phyloP scores from a whole-genome alignment of 768 basidiomycete species.

The Phaffia tasmanica region DNA sequence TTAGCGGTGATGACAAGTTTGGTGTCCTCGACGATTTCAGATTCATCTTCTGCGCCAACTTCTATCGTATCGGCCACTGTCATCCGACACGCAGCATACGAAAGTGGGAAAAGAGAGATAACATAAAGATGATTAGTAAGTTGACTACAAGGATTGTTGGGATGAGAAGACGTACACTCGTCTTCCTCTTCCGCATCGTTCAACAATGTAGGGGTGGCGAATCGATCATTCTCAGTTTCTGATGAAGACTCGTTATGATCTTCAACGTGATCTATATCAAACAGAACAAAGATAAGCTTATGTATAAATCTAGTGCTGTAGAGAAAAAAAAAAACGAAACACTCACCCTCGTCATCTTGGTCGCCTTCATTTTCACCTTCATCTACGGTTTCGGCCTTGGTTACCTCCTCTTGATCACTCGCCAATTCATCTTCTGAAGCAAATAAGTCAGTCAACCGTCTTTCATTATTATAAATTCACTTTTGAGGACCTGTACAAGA shows the following conservation, averaged over 20 bases:
- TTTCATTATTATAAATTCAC: too few relatives aligned
- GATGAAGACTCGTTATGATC: conserved; percentile 2
- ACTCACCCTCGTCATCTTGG: not conserved
- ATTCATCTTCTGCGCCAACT: not conserved
- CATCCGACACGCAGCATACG: not conserved
- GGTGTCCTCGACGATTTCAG: conserved; percentile 10
- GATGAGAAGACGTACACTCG: not conserved
- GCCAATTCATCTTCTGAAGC: not conserved
- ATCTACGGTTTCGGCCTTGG: not conserved
- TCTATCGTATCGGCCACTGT: not conserved
- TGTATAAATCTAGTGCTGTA: not conserved
- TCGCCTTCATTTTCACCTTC: not conserved
- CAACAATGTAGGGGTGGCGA: not conserved
- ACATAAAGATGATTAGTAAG: not conserved
- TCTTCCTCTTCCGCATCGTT: conserved; percentile 5
- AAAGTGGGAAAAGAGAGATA: not conserved
- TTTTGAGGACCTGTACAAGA: too few relatives aligned
- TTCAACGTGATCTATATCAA: conserved; percentile 6
- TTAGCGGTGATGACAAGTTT: conserved; percentile 17
- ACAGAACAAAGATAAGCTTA: not conserved
- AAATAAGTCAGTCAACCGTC: not conserved
- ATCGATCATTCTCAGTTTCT: too few relatives aligned
- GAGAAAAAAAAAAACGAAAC: not conserved
- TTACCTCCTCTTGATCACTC: not conserved
- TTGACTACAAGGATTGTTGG: not conserved